Conservation (phyloP, 2,329 filamentous ascomycete species). For the Thermochaetoides dissita region DNA sequence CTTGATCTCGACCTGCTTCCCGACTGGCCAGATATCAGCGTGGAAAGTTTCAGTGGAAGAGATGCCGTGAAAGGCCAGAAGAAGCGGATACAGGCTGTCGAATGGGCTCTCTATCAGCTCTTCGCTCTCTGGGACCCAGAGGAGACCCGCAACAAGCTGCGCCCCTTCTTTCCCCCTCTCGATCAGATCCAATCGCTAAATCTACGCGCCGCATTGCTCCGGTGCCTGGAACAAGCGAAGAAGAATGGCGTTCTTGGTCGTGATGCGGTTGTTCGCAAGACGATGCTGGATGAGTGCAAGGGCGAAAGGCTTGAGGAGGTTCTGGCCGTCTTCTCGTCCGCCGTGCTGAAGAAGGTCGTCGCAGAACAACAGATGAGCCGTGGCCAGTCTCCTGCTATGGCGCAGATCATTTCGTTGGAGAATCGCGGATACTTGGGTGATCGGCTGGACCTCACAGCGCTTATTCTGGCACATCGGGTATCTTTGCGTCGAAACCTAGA, state of each 20-base stretch:
- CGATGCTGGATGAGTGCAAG: slow-evolving; percentile 92
- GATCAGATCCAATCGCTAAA: slow-evolving; percentile 87
- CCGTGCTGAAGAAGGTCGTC: slow-evolving; percentile 59
- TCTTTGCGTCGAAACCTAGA: slow-evolving; percentile 47
- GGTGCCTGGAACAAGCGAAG: slow-evolving; percentile 71
- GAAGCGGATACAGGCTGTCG: slow-evolving; percentile 65
- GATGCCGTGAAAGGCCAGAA: slow-evolving; percentile 62
- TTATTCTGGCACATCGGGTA: slow-evolving; percentile 60
- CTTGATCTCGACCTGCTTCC: slow-evolving; percentile 61
- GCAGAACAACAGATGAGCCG: slow-evolving; percentile 21
- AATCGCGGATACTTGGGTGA: slow-evolving; percentile 42
- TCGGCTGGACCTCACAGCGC: slow-evolving; percentile 42
- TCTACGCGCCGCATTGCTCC: slow-evolving; percentile 68
- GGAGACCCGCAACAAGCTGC: slow-evolving; percentile 69
- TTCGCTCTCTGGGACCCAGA: slow-evolving; percentile 72
- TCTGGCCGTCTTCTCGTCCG: slow-evolving; percentile 68
- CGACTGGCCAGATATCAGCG: slow-evolving; percentile 69
- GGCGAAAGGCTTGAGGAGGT: slow-evolving; percentile 83
- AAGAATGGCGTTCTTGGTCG: slow-evolving; percentile 72
- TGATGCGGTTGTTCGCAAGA: slow-evolving; percentile 73
- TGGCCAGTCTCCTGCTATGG: slow-evolving; percentile 30
- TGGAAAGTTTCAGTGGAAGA: slow-evolving; percentile 53
- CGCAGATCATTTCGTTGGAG: slow-evolving; percentile 43
- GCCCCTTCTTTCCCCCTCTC: slow-evolving; percentile 77
- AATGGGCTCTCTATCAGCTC: slow-evolving; percentile 84